These are phyloP conservation scores for Hsuehochloa calcarea DNA, from an alignment of 176 grass and related monocot species.

Conservation along the genomic window DNA sequence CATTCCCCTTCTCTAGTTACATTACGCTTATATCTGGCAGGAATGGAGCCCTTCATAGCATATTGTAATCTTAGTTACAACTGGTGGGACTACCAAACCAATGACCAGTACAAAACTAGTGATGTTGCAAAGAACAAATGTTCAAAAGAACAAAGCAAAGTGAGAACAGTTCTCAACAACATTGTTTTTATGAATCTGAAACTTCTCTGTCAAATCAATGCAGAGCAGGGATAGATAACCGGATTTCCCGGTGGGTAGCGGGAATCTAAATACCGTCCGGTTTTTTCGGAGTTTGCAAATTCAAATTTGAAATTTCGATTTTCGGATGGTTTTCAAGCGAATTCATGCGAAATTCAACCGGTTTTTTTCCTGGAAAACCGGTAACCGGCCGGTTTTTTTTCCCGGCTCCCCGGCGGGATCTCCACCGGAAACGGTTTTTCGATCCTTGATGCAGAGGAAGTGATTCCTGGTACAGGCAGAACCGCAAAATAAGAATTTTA, in stretches of 20 bases:
- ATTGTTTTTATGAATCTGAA: constrained; percentile 2
- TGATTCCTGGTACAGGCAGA: background rate
- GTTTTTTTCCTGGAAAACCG: too few relatives aligned
- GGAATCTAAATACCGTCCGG: too few relatives aligned
- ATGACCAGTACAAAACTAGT: background rate
- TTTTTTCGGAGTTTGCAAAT: too few relatives aligned
- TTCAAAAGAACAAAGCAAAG: background rate
- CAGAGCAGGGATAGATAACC: too few relatives aligned
- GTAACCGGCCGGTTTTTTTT: too few relatives aligned
- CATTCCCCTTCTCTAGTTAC: constrained; percentile 4
- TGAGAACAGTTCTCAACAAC: background rate
- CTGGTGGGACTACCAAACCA: background rate
- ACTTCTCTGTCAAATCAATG: background rate
- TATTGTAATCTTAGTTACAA: background rate
- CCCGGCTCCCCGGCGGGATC: too few relatives aligned
- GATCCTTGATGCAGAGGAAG: constrained; percentile 11
- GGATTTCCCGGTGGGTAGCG: too few relatives aligned
- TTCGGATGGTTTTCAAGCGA: too few relatives aligned
- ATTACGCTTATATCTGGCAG: background rate
- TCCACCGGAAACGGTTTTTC: too few relatives aligned
- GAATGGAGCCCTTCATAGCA: background rate
- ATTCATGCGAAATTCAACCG: too few relatives aligned
- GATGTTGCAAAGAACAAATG: background rate
- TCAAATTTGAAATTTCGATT: too few relatives aligned
- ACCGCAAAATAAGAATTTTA: constrained; percentile 34